phyloP scores from a whole-genome alignment of 441 rosid species.

The Gossypium davidsonii region DNA sequence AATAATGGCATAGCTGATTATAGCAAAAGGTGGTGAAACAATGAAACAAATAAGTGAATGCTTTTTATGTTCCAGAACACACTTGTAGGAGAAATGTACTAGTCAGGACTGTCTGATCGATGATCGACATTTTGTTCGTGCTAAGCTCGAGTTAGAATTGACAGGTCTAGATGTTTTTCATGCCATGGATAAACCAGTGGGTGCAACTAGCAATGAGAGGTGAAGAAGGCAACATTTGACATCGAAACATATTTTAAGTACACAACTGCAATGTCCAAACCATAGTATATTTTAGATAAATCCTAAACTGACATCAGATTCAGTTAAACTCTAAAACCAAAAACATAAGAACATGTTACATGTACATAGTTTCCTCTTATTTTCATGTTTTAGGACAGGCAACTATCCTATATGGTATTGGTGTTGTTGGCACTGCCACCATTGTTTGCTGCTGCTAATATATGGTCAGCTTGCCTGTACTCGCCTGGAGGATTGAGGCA shows the following conservation, averaged over 20 bases:
- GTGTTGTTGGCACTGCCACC: background rate
- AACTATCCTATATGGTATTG: background rate
- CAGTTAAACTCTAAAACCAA: background rate
- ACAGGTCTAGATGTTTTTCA: background rate
- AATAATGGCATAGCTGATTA: background rate
- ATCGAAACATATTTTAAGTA: background rate
- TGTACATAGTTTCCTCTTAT: background rate
- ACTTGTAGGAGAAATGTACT: background rate
- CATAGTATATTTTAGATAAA: background rate
- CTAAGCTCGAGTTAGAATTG: background rate
- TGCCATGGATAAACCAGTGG: no score
- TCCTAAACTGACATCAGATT: no score
- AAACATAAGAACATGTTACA: background rate
- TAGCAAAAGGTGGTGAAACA: slow-evolving; percentile 7
- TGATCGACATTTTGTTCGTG: background rate
- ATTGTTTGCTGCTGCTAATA: background rate
- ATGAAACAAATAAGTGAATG: slow-evolving; percentile 24
- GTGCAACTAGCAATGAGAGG: background rate
- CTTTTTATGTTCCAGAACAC: slow-evolving; percentile 12
- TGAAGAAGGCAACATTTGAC: background rate
- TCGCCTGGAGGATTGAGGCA: slow-evolving; percentile 26
- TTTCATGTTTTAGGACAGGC: background rate
- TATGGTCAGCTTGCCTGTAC: slow-evolving; percentile 19
- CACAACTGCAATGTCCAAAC: background rate
- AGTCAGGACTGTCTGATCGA: background rate